These are phyloP conservation scores for Megacollybia marginata DNA, from an alignment of 768 basidiomycete species.

Conservation along the genomic window DNA sequence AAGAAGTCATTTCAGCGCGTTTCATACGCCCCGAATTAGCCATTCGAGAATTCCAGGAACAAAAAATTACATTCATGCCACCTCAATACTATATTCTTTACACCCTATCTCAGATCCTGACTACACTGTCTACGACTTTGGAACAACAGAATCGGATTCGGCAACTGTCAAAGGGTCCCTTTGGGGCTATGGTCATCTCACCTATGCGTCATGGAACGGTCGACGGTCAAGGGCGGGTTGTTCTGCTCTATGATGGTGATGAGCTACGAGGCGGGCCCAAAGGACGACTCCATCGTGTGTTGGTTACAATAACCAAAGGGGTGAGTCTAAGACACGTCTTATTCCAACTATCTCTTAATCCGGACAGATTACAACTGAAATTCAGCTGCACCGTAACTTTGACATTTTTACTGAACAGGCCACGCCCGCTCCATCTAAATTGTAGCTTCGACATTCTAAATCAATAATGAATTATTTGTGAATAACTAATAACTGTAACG, in stretches of 20 bases:
- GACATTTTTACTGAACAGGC: slow-evolving; percentile 52
- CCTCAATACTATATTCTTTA: slow-evolving; percentile 68
- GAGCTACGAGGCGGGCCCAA: slow-evolving; percentile 54
- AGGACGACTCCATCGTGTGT: slow-evolving; percentile 53
- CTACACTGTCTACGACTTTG: slow-evolving; percentile 29
- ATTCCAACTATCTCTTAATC: neutral
- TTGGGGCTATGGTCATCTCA: slow-evolving; percentile 57
- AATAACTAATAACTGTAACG: no score
- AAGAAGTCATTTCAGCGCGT: slow-evolving; percentile 63
- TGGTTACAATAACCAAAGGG: slow-evolving; percentile 38
- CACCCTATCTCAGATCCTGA: slow-evolving; percentile 49
- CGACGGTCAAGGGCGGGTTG: slow-evolving; percentile 35
- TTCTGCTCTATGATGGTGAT: slow-evolving; percentile 65
- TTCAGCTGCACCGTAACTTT: slow-evolving; percentile 55
- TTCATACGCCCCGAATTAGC: slow-evolving; percentile 52
- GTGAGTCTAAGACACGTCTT: slow-evolving; percentile 28
- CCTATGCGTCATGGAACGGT: slow-evolving; percentile 33
- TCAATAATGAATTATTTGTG: neutral
- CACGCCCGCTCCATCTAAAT: no score
- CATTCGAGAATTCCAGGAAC: slow-evolving; percentile 41
- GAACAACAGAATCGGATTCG: slow-evolving; percentile 40
- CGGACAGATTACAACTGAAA: slow-evolving; percentile 40
- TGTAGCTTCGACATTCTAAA: no score
- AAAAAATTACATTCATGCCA: slow-evolving; percentile 57
- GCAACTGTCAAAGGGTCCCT: slow-evolving; percentile 42